Evolutionary conservation across 2,329 filamentous ascomycete genomes (phyloP), one percentile per base, ranked within the genome.

Genomic region (Aureobasidium vineae): DNA sequence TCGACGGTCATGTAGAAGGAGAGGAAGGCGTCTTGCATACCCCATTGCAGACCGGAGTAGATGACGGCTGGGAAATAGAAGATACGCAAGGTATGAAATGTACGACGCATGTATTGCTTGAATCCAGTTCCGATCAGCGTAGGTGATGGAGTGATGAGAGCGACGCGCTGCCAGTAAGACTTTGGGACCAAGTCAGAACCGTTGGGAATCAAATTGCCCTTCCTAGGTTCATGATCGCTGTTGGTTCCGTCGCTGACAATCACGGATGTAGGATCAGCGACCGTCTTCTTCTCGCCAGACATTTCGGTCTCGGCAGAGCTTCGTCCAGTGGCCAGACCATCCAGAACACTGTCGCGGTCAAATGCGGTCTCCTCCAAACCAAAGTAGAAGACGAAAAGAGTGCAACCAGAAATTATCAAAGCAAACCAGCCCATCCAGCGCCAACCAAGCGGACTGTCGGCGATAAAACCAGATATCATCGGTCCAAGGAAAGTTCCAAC

Each of bases 1-100:
- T 85, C 80, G 1, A 86, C 79, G 0, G 84, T 86, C 38, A 85
- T 76, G 69, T 86, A 86, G 72, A 87, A 86, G 1, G 82, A 83
- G 26, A 87, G 75, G 75, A 84, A 86, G n/a, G 84, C 83, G 69
- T 86, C 84, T 72, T 86, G 85, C 36, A 83, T 78, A 4, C 84
- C 84, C 84, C 84, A 86, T 71, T 86, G 84, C 28, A 86, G 73
- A 10, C 84, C 84, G 2, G 83, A 83, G 68, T 82, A 86, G 69
- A 84, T 79, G 11, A 86, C 83, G 1, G 84, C 84, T 0, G 84
- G 84, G 67, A 86, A 86, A 1, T 79, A 79, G 71, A 86, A 86
- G 49, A 86, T 77, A n/a, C 83, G 80, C 60, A 86, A 75, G 0
- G 82, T 86, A 69, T 86, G 82, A 70, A 81, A 82, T 2, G 86